Evolutionary conservation across 352 stramenopile species (phyloP), one percentile per base, ranked within the genome.

Genomic region (Pythium myriotylum): DNA sequence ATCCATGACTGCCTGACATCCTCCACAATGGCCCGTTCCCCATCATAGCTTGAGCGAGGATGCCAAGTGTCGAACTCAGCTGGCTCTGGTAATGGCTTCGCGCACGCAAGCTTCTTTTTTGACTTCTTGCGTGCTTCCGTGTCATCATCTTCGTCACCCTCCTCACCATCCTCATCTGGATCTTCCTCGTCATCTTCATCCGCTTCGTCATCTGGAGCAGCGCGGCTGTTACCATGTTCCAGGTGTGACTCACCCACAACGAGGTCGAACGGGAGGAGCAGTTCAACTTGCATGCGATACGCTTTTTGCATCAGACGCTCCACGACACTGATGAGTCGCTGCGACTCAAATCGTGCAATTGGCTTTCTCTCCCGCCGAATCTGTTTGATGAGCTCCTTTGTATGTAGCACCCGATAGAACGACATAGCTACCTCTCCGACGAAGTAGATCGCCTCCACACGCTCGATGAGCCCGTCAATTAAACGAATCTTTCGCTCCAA

Each of bases 241-340:
- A 94, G 19, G n/a, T 59, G 14, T 3, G 54, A 62, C 2, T 89
- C 77, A 0, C 84, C 82, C 0, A 92, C 77, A 22, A 84, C 72
- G 52, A 77, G 89, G 49, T 89, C 82, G 6, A 84, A 65, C 8
- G 84, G 82, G 9, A 94, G 53, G 5, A 89, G 46, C 14, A 94
- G 51, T 2, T 65, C 51, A 17, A 89, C 78, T 39, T 76, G 68
- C 27, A 87, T 81, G 17, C 79, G 77, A 40, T 70, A 77, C 12
- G 82, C 84, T 46, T 94, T 94, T 40, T 86, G 72, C 9, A 81
- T 79, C 22, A 93, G 22, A 4, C 74, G 75, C 22, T 89, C 70
- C 2, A 93, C 69, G 1, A 70, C 76, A 7, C 67, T 59, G 2
- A 75, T 70, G 8, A 65, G 41, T 8, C 35, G 27, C 47, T 61